Conservation (phyloP, 805 yeast species). For the Metschnikowia santaceciliae region DNA sequence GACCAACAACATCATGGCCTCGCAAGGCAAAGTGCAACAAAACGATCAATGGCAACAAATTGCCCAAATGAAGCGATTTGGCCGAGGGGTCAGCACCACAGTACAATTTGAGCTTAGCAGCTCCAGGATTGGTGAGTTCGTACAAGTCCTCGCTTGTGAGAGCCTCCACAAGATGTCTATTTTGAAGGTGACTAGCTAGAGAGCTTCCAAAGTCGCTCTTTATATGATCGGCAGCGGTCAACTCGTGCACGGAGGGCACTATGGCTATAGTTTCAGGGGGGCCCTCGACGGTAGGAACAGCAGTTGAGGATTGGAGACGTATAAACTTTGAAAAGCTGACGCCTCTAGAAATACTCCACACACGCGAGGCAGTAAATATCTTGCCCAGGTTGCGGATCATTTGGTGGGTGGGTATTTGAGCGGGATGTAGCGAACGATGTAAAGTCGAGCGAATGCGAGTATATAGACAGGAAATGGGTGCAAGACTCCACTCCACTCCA, state of each 20-base stretch:
- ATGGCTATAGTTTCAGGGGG: slow-evolving; percentile 35
- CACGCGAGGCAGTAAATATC: background rate
- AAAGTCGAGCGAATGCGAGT: background rate
- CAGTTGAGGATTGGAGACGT: slow-evolving; percentile 8
- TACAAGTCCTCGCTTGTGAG: slow-evolving; percentile 37
- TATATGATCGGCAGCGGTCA: slow-evolving; percentile 20
- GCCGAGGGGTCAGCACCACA: slow-evolving; percentile 99
- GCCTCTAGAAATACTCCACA: background rate
- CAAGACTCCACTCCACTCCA: background rate
- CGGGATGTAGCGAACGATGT: background rate
- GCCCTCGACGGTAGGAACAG: slow-evolving; percentile 11
- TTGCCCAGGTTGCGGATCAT: background rate
- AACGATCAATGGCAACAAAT: slow-evolving; percentile 80
- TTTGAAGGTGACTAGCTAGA: slow-evolving; percentile 34
- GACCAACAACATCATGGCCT: slow-evolving; percentile 80
- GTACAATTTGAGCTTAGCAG: slow-evolving; percentile 54
- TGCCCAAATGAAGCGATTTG: slow-evolving; percentile 82
- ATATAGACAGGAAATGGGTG: background rate
- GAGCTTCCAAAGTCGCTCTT: slow-evolving; percentile 25
- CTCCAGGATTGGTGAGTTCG: slow-evolving; percentile 25
- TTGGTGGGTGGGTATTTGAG: background rate
- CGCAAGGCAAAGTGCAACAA: slow-evolving; percentile 76
- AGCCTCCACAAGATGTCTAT: slow-evolving; percentile 36
- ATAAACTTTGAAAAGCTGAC: background rate
- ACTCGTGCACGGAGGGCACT: slow-evolving; percentile 32